Percentiles rank a stretch among this genome's conserved stretches.
Evolutionary conservation across 257 asterid genomes (phyloP).

Genomic region (Salvia splendens): DNA sequence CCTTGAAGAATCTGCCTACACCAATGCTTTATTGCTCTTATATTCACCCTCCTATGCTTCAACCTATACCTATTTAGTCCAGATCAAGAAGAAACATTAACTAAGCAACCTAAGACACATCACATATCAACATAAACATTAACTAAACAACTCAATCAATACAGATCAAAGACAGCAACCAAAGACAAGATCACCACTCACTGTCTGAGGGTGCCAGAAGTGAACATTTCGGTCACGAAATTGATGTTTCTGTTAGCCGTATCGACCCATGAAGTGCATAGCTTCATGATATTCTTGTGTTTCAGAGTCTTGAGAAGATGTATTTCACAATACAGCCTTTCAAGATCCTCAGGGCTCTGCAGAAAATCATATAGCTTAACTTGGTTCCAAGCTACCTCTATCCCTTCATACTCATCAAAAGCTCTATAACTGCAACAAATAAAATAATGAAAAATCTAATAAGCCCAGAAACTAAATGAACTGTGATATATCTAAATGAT

Average conservation of each 20-base stretch:
- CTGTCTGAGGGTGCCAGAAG: conserved; percentile 98
- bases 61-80: conserved; percentile 57
- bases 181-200: conserved; percentile 41
- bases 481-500: neutral
- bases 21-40: conserved; percentile 88
- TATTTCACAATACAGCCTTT: conserved; percentile 86
- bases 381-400: conserved; percentile 98
- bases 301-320: conserved; percentile 85
- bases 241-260: conserved; percentile 82
- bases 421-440: conserved; percentile 67
- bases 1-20: conserved; percentile 83
- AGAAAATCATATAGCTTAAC: conserved; percentile 79
- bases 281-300: conserved; percentile 85
- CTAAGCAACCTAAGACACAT: neutral
- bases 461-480: neutral
- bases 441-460: neutral
- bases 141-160: neutral
- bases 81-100: neutral
- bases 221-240: conserved; percentile 95
- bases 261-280: conserved; percentile 93
- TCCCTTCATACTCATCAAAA: conserved; percentile 97
- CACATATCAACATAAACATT: too few species aligned
- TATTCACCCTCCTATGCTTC: conserved; percentile 72
- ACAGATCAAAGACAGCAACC: neutral
- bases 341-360: conserved; percentile 89